Base-by-base conservation (phyloP, 2,329 filamentous ascomycete species). In the Diaporthe caulivora region DNA sequence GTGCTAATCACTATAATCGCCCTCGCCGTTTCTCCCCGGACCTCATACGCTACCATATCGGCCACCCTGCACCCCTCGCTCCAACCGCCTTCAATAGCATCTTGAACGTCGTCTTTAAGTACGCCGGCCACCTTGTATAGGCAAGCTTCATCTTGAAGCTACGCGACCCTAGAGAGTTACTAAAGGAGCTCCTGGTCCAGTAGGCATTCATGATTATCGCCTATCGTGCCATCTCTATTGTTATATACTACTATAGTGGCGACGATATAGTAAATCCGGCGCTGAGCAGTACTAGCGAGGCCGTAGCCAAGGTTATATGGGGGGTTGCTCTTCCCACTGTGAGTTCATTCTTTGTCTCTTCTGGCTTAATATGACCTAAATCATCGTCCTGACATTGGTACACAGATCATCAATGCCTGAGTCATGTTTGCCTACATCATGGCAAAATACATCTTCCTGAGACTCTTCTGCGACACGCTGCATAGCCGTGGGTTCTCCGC, bases 171-270 rank as follows among this genome's bases (percentile, higher is more conserved):
- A 40, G 42, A 1, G 84, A 87, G 77, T 87, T 83, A 74, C 76
- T 81, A 73, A 87, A 87, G 84, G 88, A 91, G 8, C 87, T 94
- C 71, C 85, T 86, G 77, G 80, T 91, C 34, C 88, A 93, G 0
- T 91, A 93, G 76, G 81, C 86, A 29, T 86, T 89, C 64, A 90
- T 92, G 77, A 90, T 91, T 40, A 81, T 82, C 64, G 87, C 94
- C 76, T 95, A 95, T 82, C 88, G 92, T 57, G 77, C 92, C 37
- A 90, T 91, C 2, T 91, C 91, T 3, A 87, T 89, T 9, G 84
- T 94, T n/a, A 88, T 94, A 76, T 95, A 95, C 84, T 87, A 88
- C 71, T 94, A 90, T 79, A 90, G 90, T 15, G 93, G 93, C 26
- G 82, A 84, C 1, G 83, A 86, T 0, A 92, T 95, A 31, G 81